These are phyloP conservation scores for Cyclostephanos tholiformis DNA, from an alignment of 108 stramenopile genomes.

Conservation along the genomic window DNA sequence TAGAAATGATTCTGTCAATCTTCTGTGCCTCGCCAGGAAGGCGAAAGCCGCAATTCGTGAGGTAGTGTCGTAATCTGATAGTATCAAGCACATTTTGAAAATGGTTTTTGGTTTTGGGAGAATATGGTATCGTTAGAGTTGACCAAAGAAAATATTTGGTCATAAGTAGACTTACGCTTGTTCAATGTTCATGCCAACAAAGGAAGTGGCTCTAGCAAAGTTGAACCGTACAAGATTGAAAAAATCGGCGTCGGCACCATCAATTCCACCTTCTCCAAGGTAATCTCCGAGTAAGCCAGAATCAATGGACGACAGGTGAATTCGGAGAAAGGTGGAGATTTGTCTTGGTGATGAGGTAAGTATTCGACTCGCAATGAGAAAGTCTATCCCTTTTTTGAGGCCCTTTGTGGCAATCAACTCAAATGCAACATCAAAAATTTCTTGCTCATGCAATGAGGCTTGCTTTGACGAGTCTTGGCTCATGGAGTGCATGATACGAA, in stretches of 20 bases:
- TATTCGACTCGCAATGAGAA: slow-evolving; percentile 88
- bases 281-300: slow-evolving; percentile 87
- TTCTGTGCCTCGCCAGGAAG: slow-evolving; percentile 97
- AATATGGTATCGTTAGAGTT: neutral
- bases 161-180: slow-evolving; percentile 63
- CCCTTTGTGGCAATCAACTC: slow-evolving; percentile 81
- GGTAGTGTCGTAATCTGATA: slow-evolving; percentile 79
- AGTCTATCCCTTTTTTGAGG: slow-evolving; percentile 92
- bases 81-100: slow-evolving; percentile 13
- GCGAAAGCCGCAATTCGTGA: slow-evolving; percentile 92
- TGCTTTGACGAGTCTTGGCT: slow-evolving; percentile 43
- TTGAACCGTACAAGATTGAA: slow-evolving; percentile 89
- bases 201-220: slow-evolving; percentile 87
- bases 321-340: slow-evolving; percentile 84
- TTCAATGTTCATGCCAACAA: slow-evolving; percentile 94
- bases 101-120: neutral
- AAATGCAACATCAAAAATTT: slow-evolving; percentile 68
- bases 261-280: slow-evolving; percentile 83
- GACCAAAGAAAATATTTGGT: neutral
- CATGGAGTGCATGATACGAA: slow-evolving; percentile 25
- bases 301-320: slow-evolving; percentile 84
- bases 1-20: slow-evolving; percentile 89
- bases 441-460: slow-evolving; percentile 31
- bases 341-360: slow-evolving; percentile 91
- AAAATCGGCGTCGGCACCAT: slow-evolving; percentile 77